Evolutionary conservation across 108 stramenopile genomes (phyloP).

Genomic region (Poteriospumella lacustris): DNA sequence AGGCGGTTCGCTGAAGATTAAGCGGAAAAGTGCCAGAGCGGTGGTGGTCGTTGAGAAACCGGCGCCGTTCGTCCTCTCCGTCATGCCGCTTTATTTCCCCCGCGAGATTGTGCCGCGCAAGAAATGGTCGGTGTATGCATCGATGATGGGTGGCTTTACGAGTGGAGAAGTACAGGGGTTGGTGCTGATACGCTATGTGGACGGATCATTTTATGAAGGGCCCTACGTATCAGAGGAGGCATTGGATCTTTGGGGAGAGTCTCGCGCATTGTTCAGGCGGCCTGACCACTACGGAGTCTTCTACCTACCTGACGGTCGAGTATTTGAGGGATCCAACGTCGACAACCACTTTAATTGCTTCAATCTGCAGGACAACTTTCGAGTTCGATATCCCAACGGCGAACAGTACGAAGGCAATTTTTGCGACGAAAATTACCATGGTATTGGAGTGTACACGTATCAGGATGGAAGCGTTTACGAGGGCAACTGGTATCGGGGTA

Average conservation of each 20-base stretch:
- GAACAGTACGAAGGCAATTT: slow-evolving; percentile 27
- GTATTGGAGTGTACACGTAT: slow-evolving; percentile 38
- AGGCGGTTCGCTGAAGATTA: slow-evolving; percentile 19
- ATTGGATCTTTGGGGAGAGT: slow-evolving; percentile 28
- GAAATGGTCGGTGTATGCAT: slow-evolving; percentile 45
- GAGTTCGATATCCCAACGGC: slow-evolving; percentile 26
- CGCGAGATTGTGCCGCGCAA: slow-evolving; percentile 24
- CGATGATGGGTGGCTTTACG: slow-evolving; percentile 38
- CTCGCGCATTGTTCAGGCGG: not conserved
- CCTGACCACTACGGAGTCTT: slow-evolving; percentile 37
- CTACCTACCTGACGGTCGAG: not conserved
- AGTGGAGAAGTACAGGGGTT: slow-evolving; percentile 32
- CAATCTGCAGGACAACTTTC: slow-evolving; percentile 33
- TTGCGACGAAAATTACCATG: slow-evolving; percentile 21
- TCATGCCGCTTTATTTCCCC: slow-evolving; percentile 27
- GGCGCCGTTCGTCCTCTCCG: slow-evolving; percentile 15
- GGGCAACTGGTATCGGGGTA: slow-evolving; percentile 49
- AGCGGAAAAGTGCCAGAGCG: not conserved
- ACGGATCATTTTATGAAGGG: slow-evolving; percentile 45
- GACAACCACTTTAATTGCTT: slow-evolving; percentile 45
- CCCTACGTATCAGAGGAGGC: slow-evolving; percentile 40
- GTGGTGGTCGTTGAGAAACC: slow-evolving; percentile 36
- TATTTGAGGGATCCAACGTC: slow-evolving; percentile 45
- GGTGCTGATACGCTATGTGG: slow-evolving; percentile 36
- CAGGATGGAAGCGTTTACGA: slow-evolving; percentile 41